These are phyloP conservation scores for Zygotorulaspora danielsina DNA, from an alignment of 805 yeast species.

Conservation along the genomic window DNA sequence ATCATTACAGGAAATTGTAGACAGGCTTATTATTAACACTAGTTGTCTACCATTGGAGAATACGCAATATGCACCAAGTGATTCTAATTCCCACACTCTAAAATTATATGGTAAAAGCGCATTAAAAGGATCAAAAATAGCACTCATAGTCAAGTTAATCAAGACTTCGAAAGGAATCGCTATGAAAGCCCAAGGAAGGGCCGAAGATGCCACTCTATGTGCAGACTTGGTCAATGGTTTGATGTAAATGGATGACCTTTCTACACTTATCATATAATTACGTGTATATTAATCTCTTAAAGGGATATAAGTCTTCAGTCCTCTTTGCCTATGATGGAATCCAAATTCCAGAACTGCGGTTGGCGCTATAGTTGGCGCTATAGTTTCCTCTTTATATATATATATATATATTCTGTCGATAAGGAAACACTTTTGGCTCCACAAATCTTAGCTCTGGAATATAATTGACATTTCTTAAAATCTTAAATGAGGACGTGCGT, in stretches of 20 bases:
- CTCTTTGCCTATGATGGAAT: too few relatives aligned
- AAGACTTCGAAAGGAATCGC: constrained; percentile 46
- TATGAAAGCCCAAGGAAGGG: constrained; percentile 57
- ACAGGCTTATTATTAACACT: constrained; percentile 48
- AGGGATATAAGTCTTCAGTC: too few relatives aligned
- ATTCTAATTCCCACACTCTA: constrained; percentile 58
- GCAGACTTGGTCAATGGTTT: constrained; percentile 30
- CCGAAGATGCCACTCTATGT: constrained; percentile 42
- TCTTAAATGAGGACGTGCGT: too few relatives aligned
- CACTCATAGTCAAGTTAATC: constrained; percentile 53
- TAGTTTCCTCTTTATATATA: too few relatives aligned
- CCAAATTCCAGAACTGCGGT: too few relatives aligned
- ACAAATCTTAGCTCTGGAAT: too few relatives aligned
- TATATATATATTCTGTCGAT: too few relatives aligned
- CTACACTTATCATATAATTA: constrained; percentile 1
- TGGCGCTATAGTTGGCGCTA: too few relatives aligned
- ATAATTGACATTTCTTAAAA: too few relatives aligned
- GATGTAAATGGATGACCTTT: constrained; percentile 15
- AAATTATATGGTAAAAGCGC: constrained; percentile 77
- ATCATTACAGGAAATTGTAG: constrained; percentile 53
- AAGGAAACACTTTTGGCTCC: too few relatives aligned
- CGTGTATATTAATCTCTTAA: constrained; percentile 2
- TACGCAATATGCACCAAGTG: constrained; percentile 57
- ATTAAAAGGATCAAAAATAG: constrained; percentile 37
- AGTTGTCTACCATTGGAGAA: constrained; percentile 72